Evolutionary conservation across 1,139 yeast genomes (phyloP), one percentile per base, ranked within the genome.

Genomic region (Candida buenavistaensis): DNA sequence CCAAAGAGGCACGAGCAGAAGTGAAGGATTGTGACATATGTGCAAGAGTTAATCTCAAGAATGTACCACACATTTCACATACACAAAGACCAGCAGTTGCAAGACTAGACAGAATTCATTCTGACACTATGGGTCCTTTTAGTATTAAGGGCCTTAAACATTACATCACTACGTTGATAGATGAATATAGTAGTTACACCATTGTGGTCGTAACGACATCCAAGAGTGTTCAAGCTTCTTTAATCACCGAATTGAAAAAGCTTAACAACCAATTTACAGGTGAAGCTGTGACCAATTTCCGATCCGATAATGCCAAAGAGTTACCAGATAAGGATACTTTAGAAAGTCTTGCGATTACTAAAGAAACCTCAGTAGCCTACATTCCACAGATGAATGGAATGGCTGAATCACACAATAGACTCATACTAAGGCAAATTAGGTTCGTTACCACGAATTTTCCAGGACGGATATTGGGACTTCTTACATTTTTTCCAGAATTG

Each of bases 41-140:
- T 21, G 5, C 10, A 21, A 9, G 5, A 6, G 10, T n/a, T 5
- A 21, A 21, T 21, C 11, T 11, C n/a, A 21, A 5, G 4, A 7
- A 21, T 5, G 10, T 5, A 21, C 5, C 11, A 6, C 23, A 21
- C 23, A 21, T 6, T 9, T 11, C 5, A 5, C 6, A 5, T 6
- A 6, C 23, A 6, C 11, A 21, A 6, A 21, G n/a, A 21, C 10
- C 10, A 21, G 23, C 23, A 5, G 6, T 11, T 5, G 10, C 5
- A 21, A 21, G 23, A 21, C 23, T 6, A 6, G 31, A 28, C 9
- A 6, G 31, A 14, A 8, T 29, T n/a, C 32, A 29, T 20, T 23
- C 19, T n/a, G 23, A 29, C 12, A 23, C 32, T 8, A n/a, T 29
- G 3, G 27, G 32, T 15, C 26, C 32, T 3, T n/a, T 29, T 8